Percentiles rank a stretch among this genome's conserved stretches.
These are phyloP conservation scores for Pseudogymnoascus sp. DNA, from an alignment of 2,329 filamentous ascomycete species.

Conservation along the genomic window DNA sequence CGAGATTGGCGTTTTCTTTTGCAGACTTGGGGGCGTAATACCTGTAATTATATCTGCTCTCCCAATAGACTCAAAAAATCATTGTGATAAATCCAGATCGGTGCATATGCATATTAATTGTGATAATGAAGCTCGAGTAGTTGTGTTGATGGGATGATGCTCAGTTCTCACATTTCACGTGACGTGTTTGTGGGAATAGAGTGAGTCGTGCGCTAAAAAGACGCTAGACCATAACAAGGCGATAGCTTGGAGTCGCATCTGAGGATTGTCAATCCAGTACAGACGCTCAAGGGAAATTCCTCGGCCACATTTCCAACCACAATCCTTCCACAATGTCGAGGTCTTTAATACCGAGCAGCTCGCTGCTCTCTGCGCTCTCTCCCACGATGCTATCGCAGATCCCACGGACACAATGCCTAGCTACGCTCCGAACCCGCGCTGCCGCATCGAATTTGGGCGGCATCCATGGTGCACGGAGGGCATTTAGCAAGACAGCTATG, in stretches of 20 bases:
- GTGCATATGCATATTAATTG: background rate
- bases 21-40: conserved; percentile 7
- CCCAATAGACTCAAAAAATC: conserved; percentile 7
- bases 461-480: conserved; percentile 8
- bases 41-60: conserved; percentile 8
- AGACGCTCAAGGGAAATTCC: background rate
- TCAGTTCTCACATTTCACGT: background rate
- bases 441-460: background rate
- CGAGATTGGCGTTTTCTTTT: conserved; percentile 7
- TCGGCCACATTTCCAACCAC: background rate
- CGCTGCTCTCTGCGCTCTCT: conserved; percentile 17
- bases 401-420: conserved; percentile 11
- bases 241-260: conserved; percentile 5
- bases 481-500: conserved; percentile 16
- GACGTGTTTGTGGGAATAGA: background rate
- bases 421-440: background rate
- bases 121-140: background rate
- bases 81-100: background rate
- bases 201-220: background rate
- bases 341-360: conserved; percentile 20
- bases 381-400: conserved; percentile 15
- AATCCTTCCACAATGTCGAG: conserved; percentile 20
- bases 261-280: background rate
- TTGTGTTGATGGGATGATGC: background rate
- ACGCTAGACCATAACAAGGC: conserved; percentile 1